Evolutionary conservation across 345 rosid genomes (phyloP).

Genomic region (Pseudoturritis turrita): DNA sequence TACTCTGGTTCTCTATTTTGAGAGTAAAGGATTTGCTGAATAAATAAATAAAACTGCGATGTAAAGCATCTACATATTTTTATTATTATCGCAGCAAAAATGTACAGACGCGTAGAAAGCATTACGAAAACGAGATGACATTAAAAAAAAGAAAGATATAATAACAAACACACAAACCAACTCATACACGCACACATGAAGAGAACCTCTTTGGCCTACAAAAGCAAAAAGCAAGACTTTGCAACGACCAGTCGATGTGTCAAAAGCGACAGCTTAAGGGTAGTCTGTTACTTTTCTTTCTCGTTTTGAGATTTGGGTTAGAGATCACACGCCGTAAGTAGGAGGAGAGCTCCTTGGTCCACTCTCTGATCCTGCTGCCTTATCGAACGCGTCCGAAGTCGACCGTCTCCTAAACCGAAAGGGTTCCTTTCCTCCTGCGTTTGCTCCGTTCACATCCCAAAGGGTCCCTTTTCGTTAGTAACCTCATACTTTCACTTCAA

Average conservation of each 20-base stretch:
- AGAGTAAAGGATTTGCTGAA: too few species aligned
- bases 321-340: slow-evolving; percentile 78
- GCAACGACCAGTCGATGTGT: slow-evolving; percentile 2
- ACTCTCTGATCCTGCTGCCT: slow-evolving; percentile 47
- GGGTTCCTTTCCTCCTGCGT: slow-evolving; percentile 73
- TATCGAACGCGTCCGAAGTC: slow-evolving; percentile 68
- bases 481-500: neutral
- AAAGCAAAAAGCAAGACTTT: neutral
- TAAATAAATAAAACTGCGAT: neutral
- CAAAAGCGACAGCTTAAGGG: neutral
- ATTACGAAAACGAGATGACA: neutral
- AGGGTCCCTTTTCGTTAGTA: slow-evolving; percentile 17
- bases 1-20: too few species aligned
- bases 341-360: slow-evolving; percentile 70
- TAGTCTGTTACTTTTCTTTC: neutral
- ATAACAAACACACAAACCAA: neutral
- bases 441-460: slow-evolving; percentile 36
- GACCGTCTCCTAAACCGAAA: slow-evolving; percentile 78
- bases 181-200: slow-evolving; percentile 5
- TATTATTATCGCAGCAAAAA: slow-evolving; percentile 18
- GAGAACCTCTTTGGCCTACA: slow-evolving; percentile 8
- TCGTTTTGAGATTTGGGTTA: neutral
- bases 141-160: neutral
- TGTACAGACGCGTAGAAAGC: slow-evolving; percentile 13
- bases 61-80: slow-evolving; percentile 1